Conservation (phyloP, 1,284 basidiomycete genomes). For the Erythrobasidium hasegawianum region DNA sequence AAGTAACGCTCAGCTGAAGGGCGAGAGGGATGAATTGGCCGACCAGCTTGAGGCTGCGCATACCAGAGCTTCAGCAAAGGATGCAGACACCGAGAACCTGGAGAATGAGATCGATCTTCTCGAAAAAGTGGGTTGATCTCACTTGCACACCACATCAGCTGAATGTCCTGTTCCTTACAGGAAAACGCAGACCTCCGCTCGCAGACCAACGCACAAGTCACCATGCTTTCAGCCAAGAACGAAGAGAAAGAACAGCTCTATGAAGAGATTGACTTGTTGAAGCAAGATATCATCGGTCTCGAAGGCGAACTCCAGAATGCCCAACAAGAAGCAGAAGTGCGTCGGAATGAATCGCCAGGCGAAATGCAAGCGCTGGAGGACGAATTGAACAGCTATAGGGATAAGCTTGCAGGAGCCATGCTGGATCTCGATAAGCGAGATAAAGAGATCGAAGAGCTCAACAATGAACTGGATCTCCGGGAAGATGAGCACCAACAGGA, state of each 20-base stretch:
- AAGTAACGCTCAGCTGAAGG: conserved; percentile 49
- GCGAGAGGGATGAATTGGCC: conserved; percentile 37
- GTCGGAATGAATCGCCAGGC: background rate
- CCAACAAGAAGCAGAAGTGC: background rate
- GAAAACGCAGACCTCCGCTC: conserved; percentile 49
- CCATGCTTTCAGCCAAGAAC: conserved; percentile 44
- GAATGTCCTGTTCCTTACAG: conserved; percentile 33
- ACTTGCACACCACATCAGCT: no score
- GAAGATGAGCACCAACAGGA: conserved; percentile 60
- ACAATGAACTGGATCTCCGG: conserved; percentile 65
- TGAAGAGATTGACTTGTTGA: conserved; percentile 44
- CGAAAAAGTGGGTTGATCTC: no score
- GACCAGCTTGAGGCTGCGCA: conserved; percentile 55
- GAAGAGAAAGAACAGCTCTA: conserved; percentile 47
- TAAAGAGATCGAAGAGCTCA: conserved; percentile 69
- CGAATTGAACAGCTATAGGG: conserved; percentile 65
- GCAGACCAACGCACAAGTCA: conserved; percentile 45
- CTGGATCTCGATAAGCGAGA: conserved; percentile 78
- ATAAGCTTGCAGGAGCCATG: conserved; percentile 68
- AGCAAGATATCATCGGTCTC: conserved; percentile 44
- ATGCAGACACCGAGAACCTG: conserved; percentile 34
- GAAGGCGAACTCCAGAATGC: conserved; percentile 48
- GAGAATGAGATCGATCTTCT: conserved; percentile 48
- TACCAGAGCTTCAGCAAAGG: conserved; percentile 57
- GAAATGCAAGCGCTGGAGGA: conserved; percentile 27